phyloP scores from a whole-genome alignment of 192 early-diverging fungal genomes.

The Backusella australiensis region DNA sequence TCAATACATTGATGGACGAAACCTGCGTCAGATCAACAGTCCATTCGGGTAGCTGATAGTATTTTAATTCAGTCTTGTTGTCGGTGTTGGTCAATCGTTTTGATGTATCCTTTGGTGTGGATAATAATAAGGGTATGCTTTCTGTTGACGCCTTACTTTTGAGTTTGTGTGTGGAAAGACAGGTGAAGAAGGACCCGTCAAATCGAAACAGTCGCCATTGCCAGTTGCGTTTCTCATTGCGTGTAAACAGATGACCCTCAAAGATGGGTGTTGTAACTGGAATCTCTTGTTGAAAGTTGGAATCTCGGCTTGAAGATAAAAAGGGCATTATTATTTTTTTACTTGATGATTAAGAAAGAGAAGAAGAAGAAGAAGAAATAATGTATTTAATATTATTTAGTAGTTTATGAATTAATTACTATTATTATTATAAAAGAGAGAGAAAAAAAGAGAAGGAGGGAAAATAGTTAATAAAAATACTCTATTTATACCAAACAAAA shows the following conservation, averaged over 20 bases:
- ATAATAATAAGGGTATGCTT: slow-evolving; percentile 26
- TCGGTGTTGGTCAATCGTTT: not conserved
- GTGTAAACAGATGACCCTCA: slow-evolving; percentile 33
- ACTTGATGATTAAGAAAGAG: no score
- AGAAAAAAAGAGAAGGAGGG: not conserved
- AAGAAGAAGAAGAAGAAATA: no score
- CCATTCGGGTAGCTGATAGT: slow-evolving; percentile 40
- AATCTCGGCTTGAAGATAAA: slow-evolving; percentile 6
- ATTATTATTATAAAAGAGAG: not conserved
- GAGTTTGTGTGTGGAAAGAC: slow-evolving; percentile 30
- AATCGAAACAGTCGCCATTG: slow-evolving; percentile 39
- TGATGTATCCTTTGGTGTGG: slow-evolving; percentile 24
- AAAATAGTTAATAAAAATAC: not conserved
- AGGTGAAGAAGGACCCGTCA: slow-evolving; percentile 35
- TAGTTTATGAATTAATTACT: not conserved
- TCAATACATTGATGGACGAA: slow-evolving; percentile 25
- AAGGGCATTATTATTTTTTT: slow-evolving; percentile 3
- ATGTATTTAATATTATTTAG: not conserved
- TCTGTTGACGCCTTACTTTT: slow-evolving; percentile 13
- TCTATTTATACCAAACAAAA: not conserved
- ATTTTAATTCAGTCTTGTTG: slow-evolving; percentile 4
- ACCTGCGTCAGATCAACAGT: slow-evolving; percentile 31
- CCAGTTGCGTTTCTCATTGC: slow-evolving; percentile 34
- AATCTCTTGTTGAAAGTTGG: slow-evolving; percentile 20
- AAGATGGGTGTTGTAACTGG: slow-evolving; percentile 35